A percentile compares a stretch with the other conserved stretches of the same genome.
phyloP scores from a whole-genome alignment of 2,329 filamentous ascomycete species.

The Teratosphaeria pseudoeucalypti region DNA sequence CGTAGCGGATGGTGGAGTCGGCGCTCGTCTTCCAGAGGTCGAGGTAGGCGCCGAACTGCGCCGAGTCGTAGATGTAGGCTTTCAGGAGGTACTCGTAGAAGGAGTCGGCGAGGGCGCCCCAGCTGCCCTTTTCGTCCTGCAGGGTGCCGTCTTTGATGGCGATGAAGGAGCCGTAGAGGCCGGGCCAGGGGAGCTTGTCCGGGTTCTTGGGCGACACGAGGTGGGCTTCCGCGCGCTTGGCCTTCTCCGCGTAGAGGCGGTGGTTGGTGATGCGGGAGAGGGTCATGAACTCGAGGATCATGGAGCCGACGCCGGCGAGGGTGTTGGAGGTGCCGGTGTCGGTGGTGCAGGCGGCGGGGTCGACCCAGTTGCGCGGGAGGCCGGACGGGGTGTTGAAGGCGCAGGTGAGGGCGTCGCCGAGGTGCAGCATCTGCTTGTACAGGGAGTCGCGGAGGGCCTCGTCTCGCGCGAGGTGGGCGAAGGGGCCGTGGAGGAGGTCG shows the following conservation, averaged over 20 bases:
- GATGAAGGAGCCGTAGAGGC: slow-evolving; percentile 21
- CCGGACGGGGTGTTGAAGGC: slow-evolving; percentile 13
- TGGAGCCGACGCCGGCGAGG: slow-evolving; percentile 12
- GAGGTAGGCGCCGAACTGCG: slow-evolving; percentile 16
- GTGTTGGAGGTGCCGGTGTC: slow-evolving; percentile 14
- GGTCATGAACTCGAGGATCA: slow-evolving; percentile 16
- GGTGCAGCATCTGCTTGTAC: slow-evolving; percentile 12
- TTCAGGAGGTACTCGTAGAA: slow-evolving; percentile 28
- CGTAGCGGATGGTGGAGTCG: slow-evolving; percentile 22
- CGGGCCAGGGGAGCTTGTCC: slow-evolving; percentile 18
- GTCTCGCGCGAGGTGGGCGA: slow-evolving; percentile 7
- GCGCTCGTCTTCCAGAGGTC: slow-evolving; percentile 21
- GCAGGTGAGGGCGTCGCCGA: slow-evolving; percentile 15
- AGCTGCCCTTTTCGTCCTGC: slow-evolving; percentile 19
- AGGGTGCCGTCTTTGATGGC: slow-evolving; percentile 18
- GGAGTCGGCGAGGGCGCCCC: slow-evolving; percentile 13
- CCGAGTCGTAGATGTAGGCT: slow-evolving; percentile 24
- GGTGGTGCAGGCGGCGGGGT: slow-evolving; percentile 12
- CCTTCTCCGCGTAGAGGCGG: slow-evolving; percentile 11
- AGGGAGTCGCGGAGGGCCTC: slow-evolving; percentile 6
- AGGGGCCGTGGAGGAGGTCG: slow-evolving; percentile 16
- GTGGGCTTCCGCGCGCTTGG: slow-evolving; percentile 12
- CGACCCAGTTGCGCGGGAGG: slow-evolving; percentile 17
- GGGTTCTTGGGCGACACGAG: slow-evolving; percentile 12
- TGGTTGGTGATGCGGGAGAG: slow-evolving; percentile 20